Base-by-base conservation (phyloP, 2,329 filamentous ascomycete genomes). In the Monosporascus sp. region DNA sequence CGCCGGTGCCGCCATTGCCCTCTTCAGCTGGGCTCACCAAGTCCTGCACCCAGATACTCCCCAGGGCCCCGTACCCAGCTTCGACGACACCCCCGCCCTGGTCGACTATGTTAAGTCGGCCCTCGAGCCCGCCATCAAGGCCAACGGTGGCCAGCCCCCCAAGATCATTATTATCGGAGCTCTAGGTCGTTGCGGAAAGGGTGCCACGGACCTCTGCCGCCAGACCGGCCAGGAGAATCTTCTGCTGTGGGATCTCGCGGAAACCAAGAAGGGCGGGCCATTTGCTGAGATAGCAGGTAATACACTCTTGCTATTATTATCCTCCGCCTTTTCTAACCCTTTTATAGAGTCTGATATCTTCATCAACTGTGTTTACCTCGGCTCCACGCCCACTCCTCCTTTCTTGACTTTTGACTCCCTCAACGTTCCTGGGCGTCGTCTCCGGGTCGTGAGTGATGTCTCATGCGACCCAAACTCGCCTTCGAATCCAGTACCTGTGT, bases 311-410 rank as follows among this genome's bases (percentile, higher is more conserved):
- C 9, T 31, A 31, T 31, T 31, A 5, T 31, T 31, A 11, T 31
- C 27, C 27, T 31, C 27, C 27, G 9, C 27, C 9, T 31, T 14
- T 31, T 31, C 27, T 31, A 31, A 31, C 27, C 27, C 9, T 31
- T 9, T 14, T 37, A 25, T 31, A 18, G 41, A 22, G 11, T 42
- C 27, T 14, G 53, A 50, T 45, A 20, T 55, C 31, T 24, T 55
- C 34, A 25, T 52, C 5, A 55, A 55, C 42, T 52, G 53, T 11
- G 52, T 54, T 31, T 54, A 54, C 42, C 45, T 54, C 6, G 52
- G 48, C 6, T 24, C 22, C 22, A 24, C 22, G 22, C 22, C 22
- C 22, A 24, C 22, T 24, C 22, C 22, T 4, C 22, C 22, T 24
- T 24, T 24, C 22, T 24, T 24, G 22, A 24, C 22, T 24, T 24